These are phyloP conservation scores for Williopsis jadinii DNA, from an alignment of 1,139 yeast species.

Conservation along the genomic window DNA sequence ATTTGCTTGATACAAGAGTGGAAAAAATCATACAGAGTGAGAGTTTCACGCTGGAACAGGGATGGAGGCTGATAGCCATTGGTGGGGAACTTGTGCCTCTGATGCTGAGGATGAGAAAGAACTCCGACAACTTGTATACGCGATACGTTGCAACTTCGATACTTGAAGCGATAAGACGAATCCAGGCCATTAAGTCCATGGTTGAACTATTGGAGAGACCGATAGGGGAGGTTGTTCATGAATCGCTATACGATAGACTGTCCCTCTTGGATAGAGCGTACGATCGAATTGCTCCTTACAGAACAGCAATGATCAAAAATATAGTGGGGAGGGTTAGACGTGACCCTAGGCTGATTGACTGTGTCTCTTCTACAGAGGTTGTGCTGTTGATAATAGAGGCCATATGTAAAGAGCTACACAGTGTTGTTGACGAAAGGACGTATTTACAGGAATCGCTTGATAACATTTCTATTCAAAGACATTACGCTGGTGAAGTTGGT, in stretches of 20 bases:
- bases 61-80: conserved; percentile 7
- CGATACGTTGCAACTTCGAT: conserved; percentile 8
- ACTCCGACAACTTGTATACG: conserved; percentile 4
- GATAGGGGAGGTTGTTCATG: not conserved
- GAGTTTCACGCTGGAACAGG: conserved; percentile 6
- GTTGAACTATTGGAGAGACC: not conserved
- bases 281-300: conserved; percentile 12
- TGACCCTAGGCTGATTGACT: not conserved
- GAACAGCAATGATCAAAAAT: conserved; percentile 3
- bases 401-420: conserved; percentile 1
- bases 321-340: not conserved
- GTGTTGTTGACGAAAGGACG: not conserved
- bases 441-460: conserved; percentile 7
- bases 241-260: conserved; percentile 5
- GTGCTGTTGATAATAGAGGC: conserved; percentile 7
- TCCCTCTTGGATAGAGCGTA: conserved; percentile 14
- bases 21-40: not conserved
- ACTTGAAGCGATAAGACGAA: conserved; percentile 4
- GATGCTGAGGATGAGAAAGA: conserved; percentile 3
- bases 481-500: conserved; percentile 17
- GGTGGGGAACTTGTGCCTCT: conserved; percentile 7
- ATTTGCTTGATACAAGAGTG: conserved; percentile 1
- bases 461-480: conserved; percentile 12
- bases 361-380: conserved; percentile 5
- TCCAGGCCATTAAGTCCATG: not conserved